A percentile compares a stretch with the other conserved stretches of the same genome.
Conservation (phyloP, 1,139 yeast species). For the Taphrina deformans region DNA sequence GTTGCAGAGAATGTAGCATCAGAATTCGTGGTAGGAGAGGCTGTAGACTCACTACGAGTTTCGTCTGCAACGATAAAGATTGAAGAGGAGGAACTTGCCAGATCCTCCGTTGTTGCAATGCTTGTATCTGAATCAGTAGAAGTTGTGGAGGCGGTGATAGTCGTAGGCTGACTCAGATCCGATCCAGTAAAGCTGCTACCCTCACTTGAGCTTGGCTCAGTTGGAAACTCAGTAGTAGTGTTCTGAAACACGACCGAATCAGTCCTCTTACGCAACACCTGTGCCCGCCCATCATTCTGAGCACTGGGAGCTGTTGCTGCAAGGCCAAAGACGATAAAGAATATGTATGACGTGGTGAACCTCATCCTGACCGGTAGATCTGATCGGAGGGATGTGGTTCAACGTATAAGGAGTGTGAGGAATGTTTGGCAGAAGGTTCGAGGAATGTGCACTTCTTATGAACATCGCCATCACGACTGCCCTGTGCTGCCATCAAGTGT, state of each 20-base stretch:
- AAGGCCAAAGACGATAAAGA: background rate
- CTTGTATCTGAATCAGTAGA: no score
- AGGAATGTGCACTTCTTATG: constrained; percentile 5
- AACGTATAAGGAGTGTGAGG: background rate
- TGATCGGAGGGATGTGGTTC: background rate
- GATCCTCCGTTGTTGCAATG: no score
- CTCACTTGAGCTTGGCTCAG: no score
- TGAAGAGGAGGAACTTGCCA: no score
- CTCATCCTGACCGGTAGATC: constrained; percentile 9
- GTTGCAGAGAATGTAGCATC: no score
- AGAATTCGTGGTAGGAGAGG: background rate
- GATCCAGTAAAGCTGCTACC: no score
- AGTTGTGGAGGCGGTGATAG: no score
- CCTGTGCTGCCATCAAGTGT: background rate
- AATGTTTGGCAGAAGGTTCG: background rate
- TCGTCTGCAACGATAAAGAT: no score
- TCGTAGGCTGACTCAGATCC: no score
- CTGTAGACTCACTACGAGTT: background rate
- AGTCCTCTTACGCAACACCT: background rate
- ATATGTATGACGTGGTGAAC: background rate
- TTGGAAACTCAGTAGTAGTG: no score
- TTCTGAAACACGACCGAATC: no score
- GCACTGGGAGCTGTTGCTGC: constrained; percentile 10
- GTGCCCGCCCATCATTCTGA: background rate
- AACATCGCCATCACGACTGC: background rate